These are phyloP conservation scores for Melaleuca alternifolia DNA, from an alignment of 345 rosid species.

Conservation along the genomic window DNA sequence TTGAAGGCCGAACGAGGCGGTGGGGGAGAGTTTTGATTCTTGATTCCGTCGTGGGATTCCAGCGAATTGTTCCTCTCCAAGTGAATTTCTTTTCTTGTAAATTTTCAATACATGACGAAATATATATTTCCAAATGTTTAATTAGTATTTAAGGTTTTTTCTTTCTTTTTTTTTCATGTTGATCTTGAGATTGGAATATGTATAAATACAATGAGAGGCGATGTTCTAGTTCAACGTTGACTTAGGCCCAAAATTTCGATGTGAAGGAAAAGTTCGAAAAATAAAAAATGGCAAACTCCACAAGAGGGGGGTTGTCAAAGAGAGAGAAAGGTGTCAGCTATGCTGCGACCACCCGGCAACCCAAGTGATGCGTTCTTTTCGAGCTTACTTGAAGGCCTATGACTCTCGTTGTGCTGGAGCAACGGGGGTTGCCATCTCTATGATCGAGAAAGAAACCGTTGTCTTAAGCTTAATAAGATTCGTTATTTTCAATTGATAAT, in stretches of 20 bases:
- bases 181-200: too few species aligned
- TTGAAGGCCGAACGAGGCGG: neutral
- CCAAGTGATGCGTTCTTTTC: too few species aligned
- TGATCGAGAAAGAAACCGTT: too few species aligned
- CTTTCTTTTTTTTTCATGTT: neutral
- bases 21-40: neutral
- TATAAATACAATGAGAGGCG: too few species aligned
- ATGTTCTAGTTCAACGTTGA: neutral
- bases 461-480: neutral
- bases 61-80: neutral
- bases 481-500: accelerated
- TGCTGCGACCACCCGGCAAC: too few species aligned
- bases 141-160: neutral
- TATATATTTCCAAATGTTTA: accelerated
- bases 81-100: neutral
- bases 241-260: neutral
- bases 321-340: neutral
- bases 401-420: too few species aligned
- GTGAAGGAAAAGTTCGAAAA: neutral
- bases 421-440: too few species aligned
- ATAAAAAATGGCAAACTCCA: neutral
- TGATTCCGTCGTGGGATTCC: neutral
- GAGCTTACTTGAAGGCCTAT: too few species aligned
- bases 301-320: too few species aligned
- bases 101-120: neutral